phyloP scores from a whole-genome alignment of 1,139 yeast species.

The Groenewaldozyma sp. region DNA sequence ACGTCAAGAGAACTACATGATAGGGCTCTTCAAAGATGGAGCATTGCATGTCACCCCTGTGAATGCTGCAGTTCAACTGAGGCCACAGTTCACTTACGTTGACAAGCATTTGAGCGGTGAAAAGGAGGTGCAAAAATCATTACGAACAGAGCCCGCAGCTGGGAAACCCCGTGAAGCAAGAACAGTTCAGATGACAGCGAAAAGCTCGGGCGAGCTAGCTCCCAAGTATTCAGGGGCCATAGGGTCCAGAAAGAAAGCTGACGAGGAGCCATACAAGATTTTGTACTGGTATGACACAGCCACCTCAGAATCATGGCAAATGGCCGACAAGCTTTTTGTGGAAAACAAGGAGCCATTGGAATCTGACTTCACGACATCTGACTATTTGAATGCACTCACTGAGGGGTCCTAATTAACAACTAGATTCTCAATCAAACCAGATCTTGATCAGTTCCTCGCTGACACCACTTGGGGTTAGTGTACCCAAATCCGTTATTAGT shows the following conservation, averaged over 20 bases:
- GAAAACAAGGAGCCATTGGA: conserved; percentile 15
- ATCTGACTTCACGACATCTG: conserved; percentile 15
- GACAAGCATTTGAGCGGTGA: conserved; percentile 31
- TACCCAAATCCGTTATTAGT: conserved; percentile 91
- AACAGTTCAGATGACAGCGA: conserved; percentile 69
- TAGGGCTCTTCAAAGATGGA: conserved; percentile 40
- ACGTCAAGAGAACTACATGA: conserved; percentile 46
- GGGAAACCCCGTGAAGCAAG: conserved; percentile 44
- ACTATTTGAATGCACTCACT: conserved; percentile 1
- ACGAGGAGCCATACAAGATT: conserved; percentile 54
- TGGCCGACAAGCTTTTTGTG: conserved; percentile 28
- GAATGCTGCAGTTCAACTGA: conserved; percentile 60
- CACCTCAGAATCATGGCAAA: conserved; percentile 30
- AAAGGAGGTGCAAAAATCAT: conserved; percentile 28
- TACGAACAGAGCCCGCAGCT: conserved; percentile 35
- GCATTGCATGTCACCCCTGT: conserved; percentile 60
- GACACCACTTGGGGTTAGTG: conserved; percentile 93
- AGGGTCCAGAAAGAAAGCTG: conserved; percentile 60
- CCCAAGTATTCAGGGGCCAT: conserved; percentile 74
- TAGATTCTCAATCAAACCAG: conserved; percentile 70
- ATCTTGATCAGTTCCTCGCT: conserved; percentile 95
- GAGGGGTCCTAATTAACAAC: background rate
- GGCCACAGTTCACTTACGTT: conserved; percentile 74
- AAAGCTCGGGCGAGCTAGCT: conserved; percentile 49
- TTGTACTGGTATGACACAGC: conserved; percentile 42